These are phyloP conservation scores for Suhomyces guaymorum DNA, from an alignment of 1,139 yeast species.

Conservation along the genomic window DNA sequence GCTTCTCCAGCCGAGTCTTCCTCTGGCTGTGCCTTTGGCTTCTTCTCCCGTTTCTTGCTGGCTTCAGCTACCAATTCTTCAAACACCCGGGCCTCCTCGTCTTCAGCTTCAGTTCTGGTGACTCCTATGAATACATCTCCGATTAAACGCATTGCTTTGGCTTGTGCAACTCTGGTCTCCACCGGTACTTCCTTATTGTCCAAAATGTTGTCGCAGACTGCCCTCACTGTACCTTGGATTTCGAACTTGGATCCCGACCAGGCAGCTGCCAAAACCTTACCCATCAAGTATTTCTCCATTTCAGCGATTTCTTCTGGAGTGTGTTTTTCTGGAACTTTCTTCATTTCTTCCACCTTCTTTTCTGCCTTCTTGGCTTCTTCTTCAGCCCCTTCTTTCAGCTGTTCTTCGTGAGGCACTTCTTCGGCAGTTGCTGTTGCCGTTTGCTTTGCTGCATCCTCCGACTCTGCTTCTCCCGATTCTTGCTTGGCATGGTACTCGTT, in stretches of 20 bases:
- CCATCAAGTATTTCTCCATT: slow-evolving; percentile 82
- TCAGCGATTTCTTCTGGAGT: slow-evolving; percentile 82
- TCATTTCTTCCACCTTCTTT: slow-evolving; percentile 13
- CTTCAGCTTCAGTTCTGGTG: slow-evolving; percentile 78
- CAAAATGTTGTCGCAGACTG: slow-evolving; percentile 78
- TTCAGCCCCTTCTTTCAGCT: slow-evolving; percentile 12
- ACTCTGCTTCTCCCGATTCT: slow-evolving; percentile 34
- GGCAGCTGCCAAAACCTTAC: slow-evolving; percentile 90
- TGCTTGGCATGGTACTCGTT: slow-evolving; percentile 49
- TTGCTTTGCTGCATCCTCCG: slow-evolving; percentile 39
- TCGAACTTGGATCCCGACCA: slow-evolving; percentile 95
- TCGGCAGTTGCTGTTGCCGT: too few relatives aligned
- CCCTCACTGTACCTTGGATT: slow-evolving; percentile 82
- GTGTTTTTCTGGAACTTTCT: slow-evolving; percentile 50
- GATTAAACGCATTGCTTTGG: slow-evolving; percentile 70
- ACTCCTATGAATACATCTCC: slow-evolving; percentile 72
- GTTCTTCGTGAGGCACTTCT: slow-evolving; percentile 45
- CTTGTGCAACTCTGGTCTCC: slow-evolving; percentile 66
- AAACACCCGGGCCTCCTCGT: slow-evolving; percentile 86
- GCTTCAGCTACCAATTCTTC: slow-evolving; percentile 94
- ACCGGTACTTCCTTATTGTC: slow-evolving; percentile 60
- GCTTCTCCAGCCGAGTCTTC: too few relatives aligned
- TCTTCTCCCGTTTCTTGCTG: slow-evolving; percentile 71
- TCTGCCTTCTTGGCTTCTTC: slow-evolving; percentile 14
- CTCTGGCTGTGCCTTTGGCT: slow-evolving; percentile 17